Conservation (phyloP, 2,329 filamentous ascomycete species). For the Pseudogymnoascus sp. region DNA sequence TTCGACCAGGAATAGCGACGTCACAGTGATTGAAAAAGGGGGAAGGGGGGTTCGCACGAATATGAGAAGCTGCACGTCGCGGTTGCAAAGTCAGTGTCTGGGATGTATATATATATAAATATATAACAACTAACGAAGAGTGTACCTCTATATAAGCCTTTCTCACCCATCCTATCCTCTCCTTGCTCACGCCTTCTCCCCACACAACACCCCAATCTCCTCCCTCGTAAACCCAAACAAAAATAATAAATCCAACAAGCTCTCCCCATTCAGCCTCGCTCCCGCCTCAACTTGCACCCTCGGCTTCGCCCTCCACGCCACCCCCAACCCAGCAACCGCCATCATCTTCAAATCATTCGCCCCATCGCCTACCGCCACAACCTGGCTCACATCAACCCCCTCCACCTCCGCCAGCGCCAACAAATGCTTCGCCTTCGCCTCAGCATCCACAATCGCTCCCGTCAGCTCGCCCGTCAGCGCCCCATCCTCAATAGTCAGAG, state of each 20-base stretch:
- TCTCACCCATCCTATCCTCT: not conserved
- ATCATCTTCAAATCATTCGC: conserved; percentile 81
- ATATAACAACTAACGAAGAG: not conserved
- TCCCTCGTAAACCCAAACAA: conserved; percentile 63
- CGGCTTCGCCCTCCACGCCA: conserved; percentile 80
- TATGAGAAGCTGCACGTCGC: not conserved
- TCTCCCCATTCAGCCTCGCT: conserved; percentile 61
- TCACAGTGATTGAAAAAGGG: too few species aligned
- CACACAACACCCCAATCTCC: conserved; percentile 38
- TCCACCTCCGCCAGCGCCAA: conserved; percentile 62
- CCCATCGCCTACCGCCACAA: conserved; percentile 70
- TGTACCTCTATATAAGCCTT: not conserved
- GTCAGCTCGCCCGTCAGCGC: conserved; percentile 63
- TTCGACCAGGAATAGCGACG: too few species aligned
- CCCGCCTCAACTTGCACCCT: conserved; percentile 70
- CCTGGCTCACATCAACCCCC: conserved; percentile 54
- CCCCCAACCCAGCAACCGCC: conserved; percentile 62
- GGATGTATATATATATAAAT: not conserved
- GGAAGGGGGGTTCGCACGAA: not conserved
- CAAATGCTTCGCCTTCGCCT: conserved; percentile 65
- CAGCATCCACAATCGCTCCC: conserved; percentile 64
- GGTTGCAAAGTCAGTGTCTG: not conserved
- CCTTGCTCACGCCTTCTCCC: not conserved
- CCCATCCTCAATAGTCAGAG: conserved; percentile 56
- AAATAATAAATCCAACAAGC: conserved; percentile 62